phyloP scores from a whole-genome alignment of 768 basidiomycete species.

The Saitozyma sp. region DNA sequence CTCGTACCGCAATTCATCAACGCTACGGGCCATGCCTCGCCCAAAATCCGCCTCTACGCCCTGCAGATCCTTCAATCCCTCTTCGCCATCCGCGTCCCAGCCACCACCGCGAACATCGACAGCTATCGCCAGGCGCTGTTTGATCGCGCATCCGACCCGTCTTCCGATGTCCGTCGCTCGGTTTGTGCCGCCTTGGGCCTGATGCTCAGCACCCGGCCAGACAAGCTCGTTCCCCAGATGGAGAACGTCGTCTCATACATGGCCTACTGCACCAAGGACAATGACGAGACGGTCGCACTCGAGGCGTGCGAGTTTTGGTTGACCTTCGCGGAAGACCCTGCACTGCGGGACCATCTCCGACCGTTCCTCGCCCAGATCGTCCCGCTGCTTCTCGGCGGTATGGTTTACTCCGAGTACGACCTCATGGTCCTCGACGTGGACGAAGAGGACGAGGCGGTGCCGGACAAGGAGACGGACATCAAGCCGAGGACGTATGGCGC shows the following conservation, averaged over 20 bases:
- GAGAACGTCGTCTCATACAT: constrained; percentile 95
- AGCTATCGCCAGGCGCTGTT: constrained; percentile 89
- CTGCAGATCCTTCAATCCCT: constrained; percentile 94
- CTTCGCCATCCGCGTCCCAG: constrained; percentile 79
- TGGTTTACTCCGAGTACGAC: constrained; percentile 96
- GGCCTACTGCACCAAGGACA: constrained; percentile 96
- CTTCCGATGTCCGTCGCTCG: constrained; percentile 86
- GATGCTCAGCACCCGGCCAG: constrained; percentile 86
- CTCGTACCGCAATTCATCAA: constrained; percentile 94
- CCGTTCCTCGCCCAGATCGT: constrained; percentile 88
- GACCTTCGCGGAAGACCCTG: constrained; percentile 94
- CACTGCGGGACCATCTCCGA: constrained; percentile 76
- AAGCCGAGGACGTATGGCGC: constrained; percentile 89
- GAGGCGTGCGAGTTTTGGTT: constrained; percentile 99
- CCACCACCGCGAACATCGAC: constrained; percentile 88
- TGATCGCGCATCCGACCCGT: constrained; percentile 90
- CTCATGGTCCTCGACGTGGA: constrained; percentile 92
- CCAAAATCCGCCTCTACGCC: constrained; percentile 90
- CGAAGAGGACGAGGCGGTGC: constrained; percentile 77
- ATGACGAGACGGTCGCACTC: constrained; percentile 88
- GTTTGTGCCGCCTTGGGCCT: constrained; percentile 95
- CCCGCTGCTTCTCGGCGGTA: constrained; percentile 92
- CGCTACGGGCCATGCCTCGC: constrained; percentile 76
- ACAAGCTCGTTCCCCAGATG: constrained; percentile 96
- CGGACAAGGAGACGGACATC: constrained; percentile 93